Evolutionary conservation across 2,329 filamentous ascomycete genomes (phyloP), one percentile per base, ranked within the genome.

Genomic region (Aspergillus bombycis): DNA sequence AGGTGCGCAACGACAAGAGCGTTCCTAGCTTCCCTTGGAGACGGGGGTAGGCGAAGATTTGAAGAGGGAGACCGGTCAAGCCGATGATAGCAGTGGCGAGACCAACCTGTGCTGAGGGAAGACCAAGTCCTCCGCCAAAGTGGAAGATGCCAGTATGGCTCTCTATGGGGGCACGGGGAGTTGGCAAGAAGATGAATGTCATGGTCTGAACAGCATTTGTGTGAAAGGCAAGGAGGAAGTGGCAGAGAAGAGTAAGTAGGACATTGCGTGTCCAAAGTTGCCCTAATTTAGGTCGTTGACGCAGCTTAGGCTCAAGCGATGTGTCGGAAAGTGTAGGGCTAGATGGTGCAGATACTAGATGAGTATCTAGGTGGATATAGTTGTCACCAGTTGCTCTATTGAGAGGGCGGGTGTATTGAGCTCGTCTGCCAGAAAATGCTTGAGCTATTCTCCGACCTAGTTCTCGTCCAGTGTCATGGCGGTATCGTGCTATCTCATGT

Each of bases 21-120:
- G 90, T 90, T 38, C 91, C 92, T 1, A 92, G 84, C 3, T 84
- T 84, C 1, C 83, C 80, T 54, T 91, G 91, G 26, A 93, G 79
- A 34, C 79, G 78, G 1, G 91, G 91, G 72, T 94, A 94, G 11
- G 92, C 78, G 57, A 90, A 82, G 30, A 92, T 84, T 73, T 92
- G 90, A 50, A 95, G 81, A 0, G 83, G 79, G 43, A 95, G 89
- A n/a, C 92, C 92, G 52, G 94, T 88, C 56, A 86, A 78, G 9
- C 92, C 92, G 19, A 95, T 84, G 59, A 91, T 88, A 2, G 91
- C 88, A 80, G 93, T 92, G 6, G 91, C 90, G 48, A 91, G 79
- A 19, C 92, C 92, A 36, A 95, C 90, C 2, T 86, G 85, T 1
- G 85, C 83, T 0, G 91, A 88, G 0, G 86, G 86, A 58, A 95